Percentiles rank a stretch among this genome's conserved stretches.
Conservation (phyloP, 768 basidiomycete species). For the Suillus bovinus region DNA sequence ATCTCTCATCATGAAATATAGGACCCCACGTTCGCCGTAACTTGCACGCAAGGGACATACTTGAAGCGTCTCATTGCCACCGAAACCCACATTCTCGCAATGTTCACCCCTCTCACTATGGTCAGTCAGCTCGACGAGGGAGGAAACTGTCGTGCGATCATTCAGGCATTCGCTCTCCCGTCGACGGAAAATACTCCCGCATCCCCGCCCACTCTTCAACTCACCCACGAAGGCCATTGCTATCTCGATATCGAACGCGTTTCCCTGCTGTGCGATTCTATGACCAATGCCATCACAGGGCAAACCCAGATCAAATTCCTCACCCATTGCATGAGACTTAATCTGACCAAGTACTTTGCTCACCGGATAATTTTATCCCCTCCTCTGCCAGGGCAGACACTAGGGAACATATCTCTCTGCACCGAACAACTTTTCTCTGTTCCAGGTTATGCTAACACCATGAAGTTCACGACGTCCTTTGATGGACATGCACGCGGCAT, state of each 20-base stretch:
- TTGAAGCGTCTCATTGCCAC: conserved; percentile 7
- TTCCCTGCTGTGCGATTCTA: not conserved
- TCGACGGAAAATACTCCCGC: no score
- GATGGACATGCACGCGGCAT: conserved; percentile 1
- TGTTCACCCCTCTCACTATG: conserved; percentile 3
- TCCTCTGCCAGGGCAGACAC: not conserved
- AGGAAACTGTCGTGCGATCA: not conserved
- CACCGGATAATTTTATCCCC: not conserved
- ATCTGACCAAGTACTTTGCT: conserved; percentile 6
- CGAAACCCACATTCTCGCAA: conserved; percentile 4
- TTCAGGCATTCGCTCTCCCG: conserved; percentile 2
- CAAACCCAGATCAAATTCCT: conserved; percentile 2
- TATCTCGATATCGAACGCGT: conserved; percentile 5
- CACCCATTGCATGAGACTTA: conserved; percentile 3
- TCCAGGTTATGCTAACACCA: conserved; percentile 3
- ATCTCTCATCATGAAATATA: not conserved
- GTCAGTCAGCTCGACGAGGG: not conserved
- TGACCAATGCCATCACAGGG: not conserved
- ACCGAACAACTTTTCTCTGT: conserved; percentile 3
- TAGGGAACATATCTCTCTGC: not conserved
- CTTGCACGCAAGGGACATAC: not conserved
- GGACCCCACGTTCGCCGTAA: not conserved
- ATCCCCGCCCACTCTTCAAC: not conserved
- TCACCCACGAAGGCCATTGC: conserved; percentile 4
- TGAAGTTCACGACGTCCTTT: conserved; percentile 3